A percentile compares a stretch with the other conserved stretches of the same genome.
Conservation (phyloP, 1,139 yeast genomes). For the Geotrichum fermentans region DNA sequence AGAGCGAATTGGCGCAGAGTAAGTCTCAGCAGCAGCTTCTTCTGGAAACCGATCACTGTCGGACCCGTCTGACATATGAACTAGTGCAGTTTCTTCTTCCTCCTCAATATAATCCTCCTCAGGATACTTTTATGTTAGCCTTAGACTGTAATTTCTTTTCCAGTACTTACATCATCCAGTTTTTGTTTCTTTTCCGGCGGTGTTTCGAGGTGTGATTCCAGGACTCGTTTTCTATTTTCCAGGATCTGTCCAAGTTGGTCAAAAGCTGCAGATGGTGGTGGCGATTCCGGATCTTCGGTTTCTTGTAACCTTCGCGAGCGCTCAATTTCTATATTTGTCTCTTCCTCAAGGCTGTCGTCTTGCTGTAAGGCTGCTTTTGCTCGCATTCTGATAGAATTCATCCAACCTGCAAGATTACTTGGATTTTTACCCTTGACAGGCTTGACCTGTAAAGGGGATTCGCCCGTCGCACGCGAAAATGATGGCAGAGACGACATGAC, state of each 20-base stretch:
- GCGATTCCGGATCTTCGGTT: constrained; percentile 34
- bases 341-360: constrained; percentile 37
- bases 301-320: constrained; percentile 37
- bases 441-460: constrained; percentile 1
- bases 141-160: too few relatives aligned
- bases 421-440: constrained; percentile 18
- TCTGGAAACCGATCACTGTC: constrained; percentile 6
- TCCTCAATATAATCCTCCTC: constrained; percentile 20
- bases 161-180: too few relatives aligned
- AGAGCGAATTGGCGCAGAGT: neutral
- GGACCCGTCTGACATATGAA: constrained; percentile 5
- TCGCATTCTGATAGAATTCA: constrained; percentile 44
- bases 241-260: constrained; percentile 39
- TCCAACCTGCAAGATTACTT: constrained; percentile 51
- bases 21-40: constrained; percentile 2
- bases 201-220: constrained; percentile 13
- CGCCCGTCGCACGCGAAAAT: neutral
- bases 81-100: constrained; percentile 20
- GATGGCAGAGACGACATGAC: constrained; percentile 15
- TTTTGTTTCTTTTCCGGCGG: constrained; percentile 18
- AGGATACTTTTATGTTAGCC: too few relatives aligned
- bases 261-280: constrained; percentile 43
- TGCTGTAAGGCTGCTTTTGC: constrained; percentile 35
- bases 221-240: constrained; percentile 18
- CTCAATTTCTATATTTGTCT: constrained; percentile 38